Percentiles rank a stretch among this genome's conserved stretches.
Evolutionary conservation across 1,284 basidiomycete genomes (phyloP).

Genomic region (Clitocybe nebularis): DNA sequence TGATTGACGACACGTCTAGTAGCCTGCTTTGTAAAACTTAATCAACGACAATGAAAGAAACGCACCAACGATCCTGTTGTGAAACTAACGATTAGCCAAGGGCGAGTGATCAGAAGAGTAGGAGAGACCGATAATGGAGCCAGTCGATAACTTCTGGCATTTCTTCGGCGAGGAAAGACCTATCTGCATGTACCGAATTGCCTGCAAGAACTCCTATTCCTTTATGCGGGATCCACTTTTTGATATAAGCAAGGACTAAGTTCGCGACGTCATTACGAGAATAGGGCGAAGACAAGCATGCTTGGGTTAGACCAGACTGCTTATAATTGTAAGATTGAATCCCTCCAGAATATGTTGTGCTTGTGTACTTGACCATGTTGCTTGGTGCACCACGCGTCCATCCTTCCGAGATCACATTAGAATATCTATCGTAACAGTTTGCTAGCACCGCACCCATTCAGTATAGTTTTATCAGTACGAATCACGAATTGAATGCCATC

Average conservation of each 20-base stretch:
- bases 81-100: constrained; percentile 11
- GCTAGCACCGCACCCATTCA: constrained; percentile 53
- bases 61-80: constrained; percentile 57
- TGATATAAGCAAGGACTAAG: constrained; percentile 65
- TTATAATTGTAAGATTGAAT: constrained; percentile 1
- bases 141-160: constrained; percentile 75
- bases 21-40: constrained; percentile 10
- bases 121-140: constrained; percentile 71
- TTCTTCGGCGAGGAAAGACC: constrained; percentile 64
- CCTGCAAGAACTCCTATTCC: constrained; percentile 71
- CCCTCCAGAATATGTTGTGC: neutral
- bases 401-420: constrained; percentile 37
- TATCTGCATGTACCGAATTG: constrained; percentile 78
- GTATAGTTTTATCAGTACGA: constrained; percentile 51
- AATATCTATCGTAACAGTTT: neutral
- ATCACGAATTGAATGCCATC: constrained; percentile 73
- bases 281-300: constrained; percentile 62
- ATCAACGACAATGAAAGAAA: constrained; percentile 12
- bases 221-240: constrained; percentile 66
- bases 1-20: constrained; percentile 76
- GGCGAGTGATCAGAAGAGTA: constrained; percentile 2
- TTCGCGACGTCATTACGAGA: constrained; percentile 50
- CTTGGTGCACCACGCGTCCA: constrained; percentile 73
- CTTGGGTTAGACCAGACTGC: constrained; percentile 70
- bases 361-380: constrained; percentile 60